phyloP scores from a whole-genome alignment of 169 alveolate species.

The Amoebophrya sp. region DNA sequence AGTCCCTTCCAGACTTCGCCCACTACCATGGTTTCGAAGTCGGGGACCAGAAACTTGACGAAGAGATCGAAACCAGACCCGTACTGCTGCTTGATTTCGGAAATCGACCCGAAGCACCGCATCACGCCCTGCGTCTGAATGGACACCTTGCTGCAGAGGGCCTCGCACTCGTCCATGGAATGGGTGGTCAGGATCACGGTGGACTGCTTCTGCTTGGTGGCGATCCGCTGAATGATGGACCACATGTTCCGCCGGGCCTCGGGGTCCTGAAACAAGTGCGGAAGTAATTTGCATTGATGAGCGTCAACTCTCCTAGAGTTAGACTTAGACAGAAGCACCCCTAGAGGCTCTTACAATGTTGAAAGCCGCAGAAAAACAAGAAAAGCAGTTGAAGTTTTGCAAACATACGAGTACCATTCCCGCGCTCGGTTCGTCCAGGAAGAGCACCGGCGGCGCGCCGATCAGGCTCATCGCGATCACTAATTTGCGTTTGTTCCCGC shows the following conservation, averaged over 20 bases:
- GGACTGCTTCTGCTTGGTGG: neutral
- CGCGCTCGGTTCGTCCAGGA: constrained; percentile 66
- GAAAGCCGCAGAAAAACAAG: no score
- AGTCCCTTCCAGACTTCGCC: no score
- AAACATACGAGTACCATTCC: no score
- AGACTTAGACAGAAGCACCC: no score
- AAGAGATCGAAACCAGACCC: neutral
- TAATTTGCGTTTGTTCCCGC: constrained; percentile 64
- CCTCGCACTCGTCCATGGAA: constrained; percentile 2
- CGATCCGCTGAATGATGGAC: constrained; percentile 17
- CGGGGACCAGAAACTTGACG: neutral
- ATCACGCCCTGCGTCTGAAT: neutral
- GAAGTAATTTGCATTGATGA: no score
- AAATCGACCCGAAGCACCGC: neutral
- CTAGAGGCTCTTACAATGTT: no score
- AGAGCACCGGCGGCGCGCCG: constrained; percentile 62
- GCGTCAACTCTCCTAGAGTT: no score
- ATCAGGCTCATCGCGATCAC: constrained; percentile 62
- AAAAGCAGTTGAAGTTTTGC: no score
- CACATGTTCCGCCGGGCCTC: constrained; percentile 63
- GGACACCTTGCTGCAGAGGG: neutral
- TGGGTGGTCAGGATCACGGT: neutral
- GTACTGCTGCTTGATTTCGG: neutral
- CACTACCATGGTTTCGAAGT: no score
- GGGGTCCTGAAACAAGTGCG: no score